Base-by-base conservation (phyloP, 768 basidiomycete species). In the Naganishia kalamii region DNA sequence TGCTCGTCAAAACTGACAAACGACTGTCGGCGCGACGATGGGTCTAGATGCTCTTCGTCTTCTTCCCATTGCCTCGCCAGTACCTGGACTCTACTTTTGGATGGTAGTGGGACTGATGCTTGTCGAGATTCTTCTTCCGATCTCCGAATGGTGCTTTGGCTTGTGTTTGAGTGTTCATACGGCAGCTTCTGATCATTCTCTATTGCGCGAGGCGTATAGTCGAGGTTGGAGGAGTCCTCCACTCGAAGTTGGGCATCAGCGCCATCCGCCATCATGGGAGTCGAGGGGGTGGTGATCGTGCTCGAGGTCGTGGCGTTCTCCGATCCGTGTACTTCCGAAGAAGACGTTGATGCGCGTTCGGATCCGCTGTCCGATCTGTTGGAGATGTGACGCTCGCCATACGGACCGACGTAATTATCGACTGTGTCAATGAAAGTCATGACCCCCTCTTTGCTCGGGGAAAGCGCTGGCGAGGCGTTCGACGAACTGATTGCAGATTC, bases 71-170 rank as follows among this genome's bases (percentile, higher is more conserved):
- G 71, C 8, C 72, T 72, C 54, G 71, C 72, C 11, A 76, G 63
- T 2, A 74, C 69, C 21, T 51, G 64, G 11, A 44, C 52, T 47
- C 66, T 69, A 32, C 63, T 50, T 5, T 41, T 63, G 12, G 64
- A 64, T 17, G 52, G 60, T 10, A 46, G 15, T 3, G 51, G 32
- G 3, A 21, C 37, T n/a, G 32, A 23, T 25, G 54, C 21, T 27
- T 29, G 35, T 33, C 54, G 54, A 61, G 27, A 27, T 13, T 19
- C 62, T 68, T 46, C 69, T 63, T 60, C 71, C 1, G 63, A 33
- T 62, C 73, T 70, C 10, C 72, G 65, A 35, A 80, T 75, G 1
- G 79, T 80, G 35, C 73, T 68, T 54, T 80, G 74, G 54, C 75
- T 75, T n/a, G 62, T 68, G 62, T 76, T 77, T 1, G 70, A 68